Evolutionary conservation across 768 basidiomycete genomes (phyloP), one percentile per base, ranked within the genome.

Genomic region (Cystobasidium tubakii): DNA sequence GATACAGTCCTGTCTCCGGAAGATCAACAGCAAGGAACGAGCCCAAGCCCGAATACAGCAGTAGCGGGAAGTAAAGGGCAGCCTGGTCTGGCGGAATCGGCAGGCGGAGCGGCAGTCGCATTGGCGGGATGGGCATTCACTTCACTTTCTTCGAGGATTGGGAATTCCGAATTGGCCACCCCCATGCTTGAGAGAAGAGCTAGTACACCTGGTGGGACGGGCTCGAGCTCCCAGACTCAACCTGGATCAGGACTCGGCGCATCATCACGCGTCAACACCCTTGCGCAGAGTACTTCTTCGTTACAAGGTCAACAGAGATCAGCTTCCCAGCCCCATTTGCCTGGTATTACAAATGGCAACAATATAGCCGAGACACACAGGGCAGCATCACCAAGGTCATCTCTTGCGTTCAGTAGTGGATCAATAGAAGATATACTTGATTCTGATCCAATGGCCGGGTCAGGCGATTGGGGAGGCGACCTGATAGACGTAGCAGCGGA

Each of bases 101-200:
- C 95, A 0, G 88, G 92, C 0, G 93, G 92, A 0, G 94, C 93
- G 1, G 95, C 94, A 21, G 89, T 90, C 9, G 90, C 88, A 21
- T 83, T 99, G 1, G 94, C 95, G 17, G 92, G 93, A 6, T 98
- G 95, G 95, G 95, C 95, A 1, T 91, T 97, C 53, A 90, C 92
- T 1, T 73, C 31, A 62, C 75, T 15, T 75, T 90, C 90, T 86
- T 92, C 62, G 87, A 87, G 7, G 82, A 87, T 34, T 83, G 87
- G 4, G 92, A 94, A 77, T 80, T 91, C 64, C 88, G 91, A 7
- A 84, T 86, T 25, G 81, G 82, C 27, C 66, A 78, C 39, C n/a
- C 67, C 57, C 69, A 77, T 44, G 55, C 74, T 25, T 44, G 62
- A 36, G 57, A 65, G 15, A 67, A 62, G 64, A 13, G 46, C 74